phyloP scores from a whole-genome alignment of 169 alveolate genomes.

The Hepatocystis sp. region DNA sequence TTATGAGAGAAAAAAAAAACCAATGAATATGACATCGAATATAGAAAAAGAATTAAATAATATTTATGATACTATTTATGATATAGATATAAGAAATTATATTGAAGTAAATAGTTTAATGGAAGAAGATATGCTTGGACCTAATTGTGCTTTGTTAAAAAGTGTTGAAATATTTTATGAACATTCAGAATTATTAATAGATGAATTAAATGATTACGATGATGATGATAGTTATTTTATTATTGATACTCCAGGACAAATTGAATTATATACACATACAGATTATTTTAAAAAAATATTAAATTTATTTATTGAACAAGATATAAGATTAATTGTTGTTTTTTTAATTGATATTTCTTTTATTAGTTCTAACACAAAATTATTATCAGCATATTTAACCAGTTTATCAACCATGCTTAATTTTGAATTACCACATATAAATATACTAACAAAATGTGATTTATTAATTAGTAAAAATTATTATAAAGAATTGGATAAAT shows the following conservation, averaged over 20 bases:
- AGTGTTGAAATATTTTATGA: constrained; percentile 96
- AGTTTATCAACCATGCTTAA: constrained; percentile 97
- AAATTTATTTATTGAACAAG: constrained; percentile 88
- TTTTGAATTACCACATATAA: constrained; percentile 95
- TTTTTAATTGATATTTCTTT: constrained; percentile 96
- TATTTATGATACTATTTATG: constrained; percentile 83
- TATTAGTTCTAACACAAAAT: constrained; percentile 94
- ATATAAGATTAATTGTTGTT: constrained; percentile 94
- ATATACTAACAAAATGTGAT: constrained; percentile 97
- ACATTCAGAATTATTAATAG: constrained; percentile 95
- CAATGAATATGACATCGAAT: constrained; percentile 85
- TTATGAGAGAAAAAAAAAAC: constrained; percentile 76
- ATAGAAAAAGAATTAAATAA: constrained; percentile 84
- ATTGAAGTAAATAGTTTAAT: constrained; percentile 94
- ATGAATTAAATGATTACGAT: constrained; percentile 92
- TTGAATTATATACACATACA: constrained; percentile 97
- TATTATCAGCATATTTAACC: constrained; percentile 94
- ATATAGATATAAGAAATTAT: constrained; percentile 96
- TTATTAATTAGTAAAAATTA: constrained; percentile 78
- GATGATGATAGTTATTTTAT: constrained; percentile 95
- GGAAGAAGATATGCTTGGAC: constrained; percentile 95
- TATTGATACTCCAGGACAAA: constrained; percentile 98
- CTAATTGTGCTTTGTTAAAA: constrained; percentile 97
- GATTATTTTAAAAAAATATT: constrained; percentile 93
- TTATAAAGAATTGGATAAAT: constrained; percentile 76